Evolutionary conservation across 169 alveolate species (phyloP), one percentile per base, ranked within the genome.

Genomic region (Plasmodium gonderi): DNA sequence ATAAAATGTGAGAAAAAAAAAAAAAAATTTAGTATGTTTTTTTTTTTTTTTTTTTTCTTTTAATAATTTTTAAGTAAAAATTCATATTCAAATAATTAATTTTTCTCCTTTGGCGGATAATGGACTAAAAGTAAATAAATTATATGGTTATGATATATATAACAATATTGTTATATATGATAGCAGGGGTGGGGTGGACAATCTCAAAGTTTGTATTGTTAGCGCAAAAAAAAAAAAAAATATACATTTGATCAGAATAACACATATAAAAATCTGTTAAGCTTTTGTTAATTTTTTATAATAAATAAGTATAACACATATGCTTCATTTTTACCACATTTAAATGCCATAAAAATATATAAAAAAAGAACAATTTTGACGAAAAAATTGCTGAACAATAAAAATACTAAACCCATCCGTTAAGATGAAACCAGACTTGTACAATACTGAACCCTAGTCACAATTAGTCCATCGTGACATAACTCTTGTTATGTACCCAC

Each of bases 351-450:
- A 60, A 60, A 60, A 60, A 36, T 20, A 12, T 3, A 23, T 6
- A 47, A 47, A 47, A 20, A 3, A 11, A 54, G 72, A 60, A 60
- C 72, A 12, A 7, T 6, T 60, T 60, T 29, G 38, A 60, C 17
- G 72, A 0, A 60, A 60, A 60, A 4, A 23, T 60, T 14, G 36
- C 72, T 23, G 26, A 60, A n/a, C 38, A 60, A 36, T n/a, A 60
- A 42, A 42, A 60, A n/a, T n/a, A n/a, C n/a, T n/a, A n/a, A n/a
- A n/a, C n/a, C n/a, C n/a, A n/a, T n/a, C n/a, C n/a, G n/a, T n/a
- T n/a, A n/a, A 36, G 38, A 60, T 60, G 72, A 60, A 60, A 60
- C 72, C 72, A 60, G 72, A 60, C 72, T 60, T 60, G 72, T 5
- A 36, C 72, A 60, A 60, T 60, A n/a, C 31, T 29, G n/a, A 60